Percentiles rank a stretch among this genome's conserved stretches.
phyloP scores from a whole-genome alignment of 2,329 filamentous ascomycete genomes.

The Penicillium sumatraense region DNA sequence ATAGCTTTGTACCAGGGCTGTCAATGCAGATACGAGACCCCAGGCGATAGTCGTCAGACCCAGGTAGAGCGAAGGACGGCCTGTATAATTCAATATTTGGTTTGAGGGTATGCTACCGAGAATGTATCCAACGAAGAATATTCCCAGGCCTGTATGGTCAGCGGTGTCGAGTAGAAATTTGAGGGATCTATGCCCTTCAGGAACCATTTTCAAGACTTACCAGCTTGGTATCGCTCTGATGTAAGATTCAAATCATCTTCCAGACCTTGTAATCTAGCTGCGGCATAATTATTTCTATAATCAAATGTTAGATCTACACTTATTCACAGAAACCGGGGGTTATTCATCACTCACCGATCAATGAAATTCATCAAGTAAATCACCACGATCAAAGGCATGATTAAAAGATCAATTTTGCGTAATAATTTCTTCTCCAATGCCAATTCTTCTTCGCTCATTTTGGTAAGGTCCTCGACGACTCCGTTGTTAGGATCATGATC shows the following conservation, averaged over 20 bases:
- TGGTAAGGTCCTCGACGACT: not conserved
- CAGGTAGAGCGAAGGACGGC: slow-evolving; percentile 35
- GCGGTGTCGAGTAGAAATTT: too few relatives aligned
- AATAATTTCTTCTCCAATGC: slow-evolving; percentile 43
- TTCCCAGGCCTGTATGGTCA: slow-evolving; percentile 4
- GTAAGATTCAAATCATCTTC: slow-evolving; percentile 2
- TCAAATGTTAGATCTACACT: not conserved
- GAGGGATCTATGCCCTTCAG: too few relatives aligned
- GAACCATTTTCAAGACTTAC: not conserved
- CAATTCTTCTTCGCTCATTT: slow-evolving; percentile 24
- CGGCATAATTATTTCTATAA: slow-evolving; percentile 13
- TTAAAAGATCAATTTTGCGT: slow-evolving; percentile 41
- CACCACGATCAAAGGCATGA: slow-evolving; percentile 48
- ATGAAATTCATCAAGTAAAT: slow-evolving; percentile 53
- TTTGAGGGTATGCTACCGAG: slow-evolving; percentile 31
- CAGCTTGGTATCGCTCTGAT: slow-evolving; percentile 7
- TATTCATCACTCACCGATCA: slow-evolving; percentile 38
- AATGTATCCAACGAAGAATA: slow-evolving; percentile 31
- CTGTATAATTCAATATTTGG: slow-evolving; percentile 30
- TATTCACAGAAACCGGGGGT: not conserved
- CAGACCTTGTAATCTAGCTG: slow-evolving; percentile 10
- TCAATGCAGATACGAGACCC: slow-evolving; percentile 49
- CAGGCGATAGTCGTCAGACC: slow-evolving; percentile 35
- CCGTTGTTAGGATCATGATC: not conserved
- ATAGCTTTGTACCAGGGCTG: slow-evolving; percentile 46